Conservation (phyloP, 768 basidiomycete genomes). For the Kwoniella mangroviensis region DNA sequence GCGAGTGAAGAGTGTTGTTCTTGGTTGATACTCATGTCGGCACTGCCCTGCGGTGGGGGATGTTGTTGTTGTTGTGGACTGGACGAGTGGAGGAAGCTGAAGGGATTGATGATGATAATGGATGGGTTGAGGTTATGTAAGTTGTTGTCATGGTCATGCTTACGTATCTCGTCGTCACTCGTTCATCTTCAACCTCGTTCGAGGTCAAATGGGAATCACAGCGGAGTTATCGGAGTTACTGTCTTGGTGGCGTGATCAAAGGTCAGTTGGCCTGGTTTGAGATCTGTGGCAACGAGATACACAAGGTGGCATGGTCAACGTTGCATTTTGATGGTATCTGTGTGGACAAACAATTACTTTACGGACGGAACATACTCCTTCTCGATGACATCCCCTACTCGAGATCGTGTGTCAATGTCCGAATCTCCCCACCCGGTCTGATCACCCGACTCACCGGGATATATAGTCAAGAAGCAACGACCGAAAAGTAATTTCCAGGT, state of each 20-base stretch:
- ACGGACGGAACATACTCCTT: background rate
- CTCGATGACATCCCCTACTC: background rate
- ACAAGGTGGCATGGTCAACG: background rate
- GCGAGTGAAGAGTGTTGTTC: slow-evolving; percentile 18
- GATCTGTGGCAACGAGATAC: background rate
- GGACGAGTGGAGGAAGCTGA: slow-evolving; percentile 24
- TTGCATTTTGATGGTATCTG: background rate
- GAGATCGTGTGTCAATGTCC: too few species aligned
- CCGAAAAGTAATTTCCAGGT: background rate
- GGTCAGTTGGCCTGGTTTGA: background rate
- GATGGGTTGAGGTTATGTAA: slow-evolving; percentile 27
- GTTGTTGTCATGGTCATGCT: slow-evolving; percentile 5
- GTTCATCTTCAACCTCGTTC: background rate
- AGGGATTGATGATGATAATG: too few species aligned
- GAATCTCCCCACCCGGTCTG: background rate
- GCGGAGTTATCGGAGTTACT: background rate
- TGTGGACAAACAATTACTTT: background rate
- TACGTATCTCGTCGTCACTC: slow-evolving; percentile 18
- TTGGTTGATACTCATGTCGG: slow-evolving; percentile 8
- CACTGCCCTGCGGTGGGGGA: background rate
- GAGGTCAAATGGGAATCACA: background rate
- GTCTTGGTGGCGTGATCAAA: background rate
- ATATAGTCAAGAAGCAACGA: background rate
- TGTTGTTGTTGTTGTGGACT: slow-evolving; percentile 13
- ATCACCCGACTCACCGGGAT: background rate